These are phyloP conservation scores for Parastagonospora nodorum DNA, from an alignment of 2,329 filamentous ascomycete genomes.

Conservation along the genomic window DNA sequence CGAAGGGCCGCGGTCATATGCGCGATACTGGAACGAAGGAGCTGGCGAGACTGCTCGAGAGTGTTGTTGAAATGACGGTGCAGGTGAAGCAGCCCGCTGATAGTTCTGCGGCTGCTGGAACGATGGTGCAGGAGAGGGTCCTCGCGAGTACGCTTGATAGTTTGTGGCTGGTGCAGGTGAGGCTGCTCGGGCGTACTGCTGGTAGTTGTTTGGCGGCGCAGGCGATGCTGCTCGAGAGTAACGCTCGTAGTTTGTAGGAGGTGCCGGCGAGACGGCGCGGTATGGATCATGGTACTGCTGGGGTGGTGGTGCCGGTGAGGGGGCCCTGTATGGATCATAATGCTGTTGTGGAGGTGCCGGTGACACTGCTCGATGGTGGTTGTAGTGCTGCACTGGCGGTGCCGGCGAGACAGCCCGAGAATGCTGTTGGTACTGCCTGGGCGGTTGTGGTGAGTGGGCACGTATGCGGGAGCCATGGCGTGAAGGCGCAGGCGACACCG, in stretches of 20 bases:
- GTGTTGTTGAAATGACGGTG: conserved; percentile 33
- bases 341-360: conserved; percentile 31
- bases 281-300: conserved; percentile 19
- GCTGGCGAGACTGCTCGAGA: conserved; percentile 38
- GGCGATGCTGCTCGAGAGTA: conserved; percentile 34
- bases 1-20: conserved; percentile 48
- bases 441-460: conserved; percentile 28
- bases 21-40: conserved; percentile 42
- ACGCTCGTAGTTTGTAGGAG: conserved; percentile 29
- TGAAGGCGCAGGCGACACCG: conserved; percentile 28
- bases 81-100: conserved; percentile 37
- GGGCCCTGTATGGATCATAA: conserved; percentile 15
- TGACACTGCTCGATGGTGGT: conserved; percentile 30
- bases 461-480: conserved; percentile 35
- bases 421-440: conserved; percentile 12
- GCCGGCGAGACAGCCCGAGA: conserved; percentile 30
- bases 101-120: conserved; percentile 21
- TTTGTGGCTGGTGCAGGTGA: conserved; percentile 33
- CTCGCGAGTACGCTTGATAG: conserved; percentile 36
- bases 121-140: conserved; percentile 35
- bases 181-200: conserved; percentile 26
- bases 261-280: conserved; percentile 29
- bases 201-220: conserved; percentile 32
- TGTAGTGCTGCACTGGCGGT: conserved; percentile 29
- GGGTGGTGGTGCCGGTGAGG: conserved; percentile 36